Base-by-base conservation (phyloP, 1,139 yeast genomes). In the Taphrina flavorubra region DNA sequence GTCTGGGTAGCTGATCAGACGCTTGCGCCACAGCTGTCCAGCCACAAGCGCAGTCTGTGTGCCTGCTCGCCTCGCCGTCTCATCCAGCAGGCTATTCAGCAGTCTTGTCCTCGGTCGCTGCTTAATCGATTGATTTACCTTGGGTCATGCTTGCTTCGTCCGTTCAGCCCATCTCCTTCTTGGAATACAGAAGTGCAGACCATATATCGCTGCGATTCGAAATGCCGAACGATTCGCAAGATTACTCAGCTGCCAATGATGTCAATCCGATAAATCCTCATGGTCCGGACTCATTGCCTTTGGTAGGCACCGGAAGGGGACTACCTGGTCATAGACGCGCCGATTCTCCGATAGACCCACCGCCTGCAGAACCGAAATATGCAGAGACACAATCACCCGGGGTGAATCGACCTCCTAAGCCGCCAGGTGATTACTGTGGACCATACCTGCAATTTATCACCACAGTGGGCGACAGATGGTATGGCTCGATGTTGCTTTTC, bases 311-410 rank as follows among this genome's bases (percentile, higher is more conserved):
- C 6, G 59, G 61, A n/a, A 44, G 44, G 14, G 67, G 67, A 2
- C 55, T 63, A n/a, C 67, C 67, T 6, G 67, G 67, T 39, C 34
- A 39, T 25, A 40, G 42, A 37, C 60, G 67, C 7, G 42, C 67
- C 1, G 47, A 46, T 7, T 63, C 67, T 2, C 67, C 67, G 10
- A 20, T 63, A 8, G 67, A 63, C 34, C 55, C 53, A 6, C 36
- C 67, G 49, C 67, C 67, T 7, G 67, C 60, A 25, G 67, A 63
- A 55, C 61, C 67, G 37, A 53, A 63, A 46, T 53, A 63, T 46
- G 67, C 67, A 8, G 44, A 44, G 18, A 47, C 59, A 14, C 61
- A 63, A 39, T 47, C 61, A 20, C 67, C 67, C 13, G 67, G 55
- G 13, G 46, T 63, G 36, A 56, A 63, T 37, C 42, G 67, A 55